phyloP scores from a whole-genome alignment of 495 filamentous ascomycete species.

The Hypoxylon lienhwacheense region DNA sequence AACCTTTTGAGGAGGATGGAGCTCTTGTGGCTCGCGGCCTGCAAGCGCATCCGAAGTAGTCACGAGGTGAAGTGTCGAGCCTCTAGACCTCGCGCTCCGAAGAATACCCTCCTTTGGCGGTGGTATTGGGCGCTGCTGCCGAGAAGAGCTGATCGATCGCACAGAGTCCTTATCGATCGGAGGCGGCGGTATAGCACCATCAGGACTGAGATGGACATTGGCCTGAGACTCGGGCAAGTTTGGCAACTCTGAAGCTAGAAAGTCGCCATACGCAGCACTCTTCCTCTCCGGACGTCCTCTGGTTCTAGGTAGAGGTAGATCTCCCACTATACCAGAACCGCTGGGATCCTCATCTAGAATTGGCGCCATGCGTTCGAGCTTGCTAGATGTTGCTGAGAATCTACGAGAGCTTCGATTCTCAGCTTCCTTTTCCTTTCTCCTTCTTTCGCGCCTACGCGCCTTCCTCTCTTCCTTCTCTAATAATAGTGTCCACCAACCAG shows the following conservation, averaged over 20 bases:
- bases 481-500: conserved; percentile 94
- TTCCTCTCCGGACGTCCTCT: conserved; percentile 56
- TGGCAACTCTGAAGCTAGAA: conserved; percentile 65
- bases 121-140: conserved; percentile 68
- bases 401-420: conserved; percentile 80
- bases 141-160: conserved; percentile 68
- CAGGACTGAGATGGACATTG: conserved; percentile 44
- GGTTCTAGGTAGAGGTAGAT: conserved; percentile 60
- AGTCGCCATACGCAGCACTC: conserved; percentile 53
- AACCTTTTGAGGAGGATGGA: conserved; percentile 43
- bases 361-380: conserved; percentile 75
- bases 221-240: conserved; percentile 65
- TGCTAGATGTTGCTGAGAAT: conserved; percentile 81
- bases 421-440: conserved; percentile 78
- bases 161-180: conserved; percentile 79
- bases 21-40: conserved; percentile 30
- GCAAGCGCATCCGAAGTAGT: conserved; percentile 57
- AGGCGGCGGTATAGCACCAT: conserved; percentile 57
- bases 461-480: conserved; percentile 97
- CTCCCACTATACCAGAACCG: conserved; percentile 38
- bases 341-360: conserved; percentile 62
- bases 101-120: conserved; percentile 78
- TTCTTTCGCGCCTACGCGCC: conserved; percentile 77
- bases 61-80: conserved; percentile 79
- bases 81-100: conserved; percentile 64